phyloP scores from a whole-genome alignment of 2,329 filamentous ascomycete genomes.

The Penicillium italicum region DNA sequence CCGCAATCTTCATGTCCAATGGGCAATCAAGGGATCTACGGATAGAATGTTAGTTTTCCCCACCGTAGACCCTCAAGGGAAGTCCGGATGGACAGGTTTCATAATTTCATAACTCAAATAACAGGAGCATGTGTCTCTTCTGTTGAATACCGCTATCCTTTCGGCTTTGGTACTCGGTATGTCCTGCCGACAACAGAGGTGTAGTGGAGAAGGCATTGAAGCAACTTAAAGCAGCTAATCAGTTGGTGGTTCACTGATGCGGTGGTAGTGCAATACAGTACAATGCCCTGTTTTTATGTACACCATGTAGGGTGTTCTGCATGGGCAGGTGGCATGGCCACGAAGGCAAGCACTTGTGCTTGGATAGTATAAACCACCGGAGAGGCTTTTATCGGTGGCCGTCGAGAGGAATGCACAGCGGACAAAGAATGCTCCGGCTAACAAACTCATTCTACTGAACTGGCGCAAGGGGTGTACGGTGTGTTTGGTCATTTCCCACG shows the following conservation, averaged over 20 bases:
- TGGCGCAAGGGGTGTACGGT: not conserved
- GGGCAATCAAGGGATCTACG: not conserved
- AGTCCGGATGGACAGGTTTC: not conserved
- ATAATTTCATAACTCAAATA: not conserved
- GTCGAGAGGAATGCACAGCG: not conserved
- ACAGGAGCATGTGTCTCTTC: not conserved
- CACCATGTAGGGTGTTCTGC: not conserved
- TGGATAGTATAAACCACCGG: too few relatives aligned
- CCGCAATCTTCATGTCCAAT: not conserved
- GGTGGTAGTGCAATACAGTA: not conserved
- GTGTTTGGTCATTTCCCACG: not conserved
- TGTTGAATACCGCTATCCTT: not conserved
- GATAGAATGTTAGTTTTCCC: not conserved
- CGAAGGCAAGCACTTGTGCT: not conserved
- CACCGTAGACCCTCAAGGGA: not conserved
- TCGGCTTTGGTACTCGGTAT: not conserved
- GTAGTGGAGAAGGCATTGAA: not conserved
- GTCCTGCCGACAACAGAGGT: not conserved
- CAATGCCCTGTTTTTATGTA: not conserved
- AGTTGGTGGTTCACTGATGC: not conserved
- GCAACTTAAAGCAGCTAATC: not conserved
- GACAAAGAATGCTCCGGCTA: not conserved
- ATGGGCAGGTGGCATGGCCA: not conserved
- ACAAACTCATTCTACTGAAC: too few relatives aligned
- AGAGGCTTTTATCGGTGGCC: too few relatives aligned